A percentile compares a stretch with the other conserved stretches of the same genome.
Evolutionary conservation across 2,329 filamentous ascomycete species (phyloP).

Genomic region (Fusarium poae): DNA sequence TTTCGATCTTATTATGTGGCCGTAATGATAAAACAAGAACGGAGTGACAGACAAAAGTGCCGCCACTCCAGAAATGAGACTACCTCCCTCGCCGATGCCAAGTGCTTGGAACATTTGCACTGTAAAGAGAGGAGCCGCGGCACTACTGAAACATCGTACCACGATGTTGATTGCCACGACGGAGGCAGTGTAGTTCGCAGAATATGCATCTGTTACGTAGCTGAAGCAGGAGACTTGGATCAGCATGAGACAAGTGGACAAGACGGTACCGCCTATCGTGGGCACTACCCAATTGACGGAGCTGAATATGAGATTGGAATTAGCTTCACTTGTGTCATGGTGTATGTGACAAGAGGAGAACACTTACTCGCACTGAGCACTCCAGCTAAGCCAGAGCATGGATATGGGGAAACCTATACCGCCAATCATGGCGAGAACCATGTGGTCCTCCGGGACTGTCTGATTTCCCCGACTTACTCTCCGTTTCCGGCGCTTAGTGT

Average conservation of each 20-base stretch:
- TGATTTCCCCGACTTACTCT: neutral
- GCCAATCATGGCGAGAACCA: neutral
- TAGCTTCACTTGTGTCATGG: neutral
- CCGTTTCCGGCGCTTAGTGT: neutral
- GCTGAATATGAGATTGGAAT: neutral
- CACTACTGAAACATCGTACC: neutral
- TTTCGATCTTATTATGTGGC: neutral
- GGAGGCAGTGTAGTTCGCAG: too few species aligned
- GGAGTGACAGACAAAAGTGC: neutral
- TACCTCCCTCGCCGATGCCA: neutral
- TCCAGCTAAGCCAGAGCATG: slow-evolving; percentile 1
- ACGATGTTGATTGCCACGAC: too few species aligned
- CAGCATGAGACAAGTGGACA: too few species aligned
- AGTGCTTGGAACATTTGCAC: neutral
- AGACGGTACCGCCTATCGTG: too few species aligned
- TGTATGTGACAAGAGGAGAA: neutral
- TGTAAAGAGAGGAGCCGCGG: neutral
- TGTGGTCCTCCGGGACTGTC: neutral
- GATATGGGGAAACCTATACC: neutral
- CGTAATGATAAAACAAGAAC: neutral
- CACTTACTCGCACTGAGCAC: slow-evolving; percentile 1
- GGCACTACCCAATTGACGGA: neutral
- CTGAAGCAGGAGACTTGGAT: neutral
- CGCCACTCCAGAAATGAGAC: neutral
- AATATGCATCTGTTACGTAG: too few species aligned